These are phyloP conservation scores for Artemisia tridentata DNA, from an alignment of 129 eudicot genomes.

Conservation along the genomic window DNA sequence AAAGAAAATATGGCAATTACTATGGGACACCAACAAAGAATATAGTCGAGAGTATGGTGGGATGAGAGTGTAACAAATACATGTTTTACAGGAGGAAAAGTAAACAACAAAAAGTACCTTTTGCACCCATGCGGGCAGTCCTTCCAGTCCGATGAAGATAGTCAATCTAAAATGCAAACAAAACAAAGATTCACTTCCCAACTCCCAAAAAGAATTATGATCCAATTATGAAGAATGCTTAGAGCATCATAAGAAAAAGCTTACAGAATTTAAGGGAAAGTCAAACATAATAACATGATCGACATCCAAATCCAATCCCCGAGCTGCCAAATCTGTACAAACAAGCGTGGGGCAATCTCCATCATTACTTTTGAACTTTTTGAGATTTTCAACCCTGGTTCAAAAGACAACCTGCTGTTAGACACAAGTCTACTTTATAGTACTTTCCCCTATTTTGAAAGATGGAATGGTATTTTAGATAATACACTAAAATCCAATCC, in stretches of 20 bases:
- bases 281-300: constrained; percentile 99
- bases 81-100: no score
- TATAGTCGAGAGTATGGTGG: background rate
- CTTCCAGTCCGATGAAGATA: constrained; percentile 99
- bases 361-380: constrained; percentile 74
- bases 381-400: constrained; percentile 83
- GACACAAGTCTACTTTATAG: background rate
- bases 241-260: constrained; percentile 21
- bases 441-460: background rate
- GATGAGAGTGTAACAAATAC: background rate
- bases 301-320: constrained; percentile 94
- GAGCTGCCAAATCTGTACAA: constrained; percentile 96
- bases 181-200: background rate
- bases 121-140: constrained; percentile 99
- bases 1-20: background rate
- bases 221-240: background rate
- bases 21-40: background rate
- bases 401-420: constrained; percentile 9
- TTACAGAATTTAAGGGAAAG: constrained; percentile 85
- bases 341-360: constrained; percentile 98
- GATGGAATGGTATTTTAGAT: background rate
- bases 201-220: background rate
- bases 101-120: constrained; percentile 42
- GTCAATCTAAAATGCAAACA: constrained; percentile 58
- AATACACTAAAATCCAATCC: background rate